phyloP scores from a whole-genome alignment of 441 rosid species.

The Arabidopsis hybrid region DNA sequence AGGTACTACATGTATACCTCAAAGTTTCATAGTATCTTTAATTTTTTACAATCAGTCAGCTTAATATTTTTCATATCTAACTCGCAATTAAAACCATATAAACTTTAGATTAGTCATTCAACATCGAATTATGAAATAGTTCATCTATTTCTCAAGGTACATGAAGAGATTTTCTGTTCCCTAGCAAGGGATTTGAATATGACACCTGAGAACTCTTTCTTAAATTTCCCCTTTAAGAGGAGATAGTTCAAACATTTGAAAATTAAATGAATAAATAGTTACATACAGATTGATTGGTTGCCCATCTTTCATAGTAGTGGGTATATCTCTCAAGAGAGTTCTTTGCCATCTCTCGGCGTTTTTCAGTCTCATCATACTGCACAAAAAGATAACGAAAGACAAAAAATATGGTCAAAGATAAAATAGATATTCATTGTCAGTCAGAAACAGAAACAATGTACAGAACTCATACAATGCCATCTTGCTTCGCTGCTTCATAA shows the following conservation, averaged over 20 bases:
- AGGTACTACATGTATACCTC: not conserved
- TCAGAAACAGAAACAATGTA: slow-evolving; percentile 3
- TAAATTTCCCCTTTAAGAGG: not conserved
- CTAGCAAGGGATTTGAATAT: not conserved
- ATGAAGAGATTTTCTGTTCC: slow-evolving; percentile 1
- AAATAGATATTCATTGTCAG: not conserved
- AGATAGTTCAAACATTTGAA: not conserved
- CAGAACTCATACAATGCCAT: slow-evolving; percentile 64
- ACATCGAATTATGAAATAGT: not conserved
- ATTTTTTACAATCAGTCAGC: too few species aligned
- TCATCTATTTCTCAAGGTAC: slow-evolving; percentile 11
- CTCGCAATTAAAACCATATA: not conserved
- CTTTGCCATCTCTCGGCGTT: slow-evolving; percentile 83
- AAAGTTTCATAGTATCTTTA: not conserved
- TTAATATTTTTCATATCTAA: slow-evolving; percentile 14
- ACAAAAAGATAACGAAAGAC: slow-evolving; percentile 4
- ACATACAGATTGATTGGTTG: slow-evolving; percentile 76
- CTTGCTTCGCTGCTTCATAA: slow-evolving; percentile 80
- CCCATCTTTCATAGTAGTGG: slow-evolving; percentile 89
- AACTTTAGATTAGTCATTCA: not conserved
- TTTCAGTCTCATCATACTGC: slow-evolving; percentile 77
- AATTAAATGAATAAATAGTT: not conserved
- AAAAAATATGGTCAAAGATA: slow-evolving; percentile 1
- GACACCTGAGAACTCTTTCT: not conserved
- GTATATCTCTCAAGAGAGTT: slow-evolving; percentile 85